Evolutionary conservation across 1,139 yeast species (phyloP).

Genomic region (Suhomyces maxii): DNA sequence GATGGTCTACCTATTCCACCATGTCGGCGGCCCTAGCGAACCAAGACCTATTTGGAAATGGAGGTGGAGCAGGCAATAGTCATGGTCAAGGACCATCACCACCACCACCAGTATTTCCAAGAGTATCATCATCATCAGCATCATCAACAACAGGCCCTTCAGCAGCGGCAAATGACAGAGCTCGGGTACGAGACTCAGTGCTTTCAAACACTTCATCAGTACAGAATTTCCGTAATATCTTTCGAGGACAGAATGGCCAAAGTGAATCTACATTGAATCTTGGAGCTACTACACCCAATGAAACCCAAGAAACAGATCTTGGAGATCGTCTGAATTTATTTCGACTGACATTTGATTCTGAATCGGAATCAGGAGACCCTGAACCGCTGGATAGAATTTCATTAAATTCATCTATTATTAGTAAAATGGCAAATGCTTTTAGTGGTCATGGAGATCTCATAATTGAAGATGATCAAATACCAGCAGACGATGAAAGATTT

Average conservation of each 20-base stretch:
- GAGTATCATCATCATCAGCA: background rate
- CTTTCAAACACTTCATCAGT: conserved; percentile 17
- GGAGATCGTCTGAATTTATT: conserved; percentile 13
- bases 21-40: conserved; percentile 14
- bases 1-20: conserved; percentile 14
- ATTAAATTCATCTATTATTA: conserved; percentile 29
- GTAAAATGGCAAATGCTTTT: conserved; percentile 20
- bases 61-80: too few species aligned
- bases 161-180: background rate
- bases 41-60: conserved; percentile 13
- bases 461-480: conserved; percentile 5
- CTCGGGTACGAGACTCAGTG: conserved; percentile 10
- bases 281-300: background rate
- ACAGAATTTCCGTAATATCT: conserved; percentile 16
- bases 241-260: conserved; percentile 4
- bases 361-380: conserved; percentile 10
- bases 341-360: conserved; percentile 18
- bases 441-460: conserved; percentile 8
- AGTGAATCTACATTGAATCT: conserved; percentile 1
- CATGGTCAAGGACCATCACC: too few species aligned
- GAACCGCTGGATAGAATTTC: conserved; percentile 15
- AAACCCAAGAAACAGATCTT: conserved; percentile 8
- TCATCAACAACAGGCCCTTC: background rate
- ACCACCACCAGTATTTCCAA: too few species aligned
- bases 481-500: conserved; percentile 27